Evolutionary conservation across 257 asterid species (phyloP), one percentile per base, ranked within the genome.

Genomic region (Leptodermis oblonga): DNA sequence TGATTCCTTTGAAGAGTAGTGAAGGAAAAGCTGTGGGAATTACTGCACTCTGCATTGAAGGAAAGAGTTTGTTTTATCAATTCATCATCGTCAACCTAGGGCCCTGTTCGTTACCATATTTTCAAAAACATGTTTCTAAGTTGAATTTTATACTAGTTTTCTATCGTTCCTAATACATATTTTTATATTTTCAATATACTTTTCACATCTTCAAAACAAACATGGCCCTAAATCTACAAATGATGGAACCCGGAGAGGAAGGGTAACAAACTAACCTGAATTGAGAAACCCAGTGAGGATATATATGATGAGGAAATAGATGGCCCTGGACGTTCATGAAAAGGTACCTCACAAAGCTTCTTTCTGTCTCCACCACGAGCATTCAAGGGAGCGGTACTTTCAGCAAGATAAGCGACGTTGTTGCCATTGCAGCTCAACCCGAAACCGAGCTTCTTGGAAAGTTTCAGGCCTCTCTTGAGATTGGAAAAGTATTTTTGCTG

Each of bases 201-300:
- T n/a, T n/a, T n/a, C n/a, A n/a, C n/a, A n/a, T n/a, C n/a, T n/a
- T n/a, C n/a, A n/a, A n/a, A n/a, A n/a, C n/a, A n/a, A n/a, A n/a
- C n/a, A n/a, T n/a, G n/a, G n/a, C n/a, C n/a, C 45, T 41, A 41
- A 41, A 1, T 41, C 45, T 13, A 41, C 45, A 41, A 41, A 41
- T 6, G 13, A 41, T 46, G 5, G 1, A 46, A 15, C 52, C 52
- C 13, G 45, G 45, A 41, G 45, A 1, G 37, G 7, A 18, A 42
- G 36, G 15, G 49, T 12, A n/a, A 18, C 15, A 12, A n/a, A n/a
- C n/a, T n/a, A 51, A 84, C 89, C 87, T 85, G 87, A 74, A 85
- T 82, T 62, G 85, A 75, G 80, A 85, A 81, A n/a, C 90, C 90
- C 75, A 79, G 46, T 31, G 88, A 85, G 39, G 90, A 85, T 72